Percentiles rank a stretch among this genome's conserved stretches.
These are phyloP conservation scores for peach (Prunus persica) DNA, from an alignment of 306 rosid genomes.

Conservation along the genomic window DNA sequence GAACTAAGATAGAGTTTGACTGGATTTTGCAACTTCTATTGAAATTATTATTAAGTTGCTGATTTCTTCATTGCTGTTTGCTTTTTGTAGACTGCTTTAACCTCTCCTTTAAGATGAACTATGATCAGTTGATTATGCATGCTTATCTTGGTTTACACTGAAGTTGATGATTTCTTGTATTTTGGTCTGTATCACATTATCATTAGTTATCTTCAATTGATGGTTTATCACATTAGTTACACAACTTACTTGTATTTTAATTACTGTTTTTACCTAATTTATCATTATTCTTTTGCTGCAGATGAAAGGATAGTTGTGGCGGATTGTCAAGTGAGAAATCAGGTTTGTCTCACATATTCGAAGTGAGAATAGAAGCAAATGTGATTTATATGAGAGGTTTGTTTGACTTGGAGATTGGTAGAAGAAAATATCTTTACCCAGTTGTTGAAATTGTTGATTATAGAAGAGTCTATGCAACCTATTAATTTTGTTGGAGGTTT, in stretches of 20 bases:
- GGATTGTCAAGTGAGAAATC: neutral
- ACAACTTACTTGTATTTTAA: neutral
- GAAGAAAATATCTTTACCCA: neutral
- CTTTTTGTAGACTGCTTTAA: slow-evolving; percentile 15
- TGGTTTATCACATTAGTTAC: neutral
- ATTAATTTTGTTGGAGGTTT: too few relatives aligned
- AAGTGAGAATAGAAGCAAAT: neutral
- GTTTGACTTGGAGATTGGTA: neutral
- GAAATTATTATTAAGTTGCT: neutral
- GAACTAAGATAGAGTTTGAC: neutral
- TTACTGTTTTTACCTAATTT: slow-evolving; percentile 25
- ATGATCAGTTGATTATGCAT: neutral
- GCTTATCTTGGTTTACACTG: neutral
- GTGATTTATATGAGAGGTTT: neutral
- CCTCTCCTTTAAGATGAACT: slow-evolving; percentile 1
- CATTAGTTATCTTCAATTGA: slow-evolving; percentile 13
- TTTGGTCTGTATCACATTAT: neutral
- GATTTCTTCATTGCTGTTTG: slow-evolving; percentile 7
- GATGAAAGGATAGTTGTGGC: slow-evolving; percentile 19
- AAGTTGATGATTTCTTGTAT: neutral
- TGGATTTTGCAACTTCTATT: neutral
- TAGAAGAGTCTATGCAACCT: neutral
- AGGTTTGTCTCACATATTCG: neutral
- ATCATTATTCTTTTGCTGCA: slow-evolving; percentile 36
- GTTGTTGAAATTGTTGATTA: neutral